phyloP scores from a whole-genome alignment of 331 rosid genomes.

The Quercus tomentella region DNA sequence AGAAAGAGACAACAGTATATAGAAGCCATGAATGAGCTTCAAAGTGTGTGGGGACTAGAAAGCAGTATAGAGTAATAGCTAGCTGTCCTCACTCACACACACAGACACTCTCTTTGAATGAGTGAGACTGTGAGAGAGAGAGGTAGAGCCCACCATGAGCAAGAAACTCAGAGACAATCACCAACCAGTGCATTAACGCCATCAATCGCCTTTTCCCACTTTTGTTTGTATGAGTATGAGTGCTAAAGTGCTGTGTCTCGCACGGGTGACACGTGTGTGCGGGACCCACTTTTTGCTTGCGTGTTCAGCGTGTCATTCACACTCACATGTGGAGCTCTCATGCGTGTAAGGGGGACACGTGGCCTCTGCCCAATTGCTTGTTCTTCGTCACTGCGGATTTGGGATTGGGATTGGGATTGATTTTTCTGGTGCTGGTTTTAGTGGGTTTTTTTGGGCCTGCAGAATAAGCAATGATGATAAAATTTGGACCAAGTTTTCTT shows the following conservation, averaged over 20 bases:
- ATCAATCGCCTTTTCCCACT: slow-evolving; percentile 31
- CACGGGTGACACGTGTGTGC: slow-evolving; percentile 34
- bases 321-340: not conserved
- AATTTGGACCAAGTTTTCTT: too few species aligned
- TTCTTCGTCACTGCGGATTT: not conserved
- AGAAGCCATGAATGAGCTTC: slow-evolving; percentile 59
- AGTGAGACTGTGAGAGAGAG: not conserved
- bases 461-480: too few species aligned
- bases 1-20: slow-evolving; percentile 10
- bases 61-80: slow-evolving; percentile 60
- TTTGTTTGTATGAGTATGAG: not conserved
- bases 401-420: not conserved
- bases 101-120: slow-evolving; percentile 1
- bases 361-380: not conserved
- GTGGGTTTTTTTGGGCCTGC: too few species aligned
- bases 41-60: slow-evolving; percentile 57
- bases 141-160: slow-evolving; percentile 46
- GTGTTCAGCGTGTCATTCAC: not conserved
- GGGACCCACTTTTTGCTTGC: not conserved
- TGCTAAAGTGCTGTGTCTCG: not conserved
- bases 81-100: slow-evolving; percentile 36
- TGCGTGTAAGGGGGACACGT: not conserved
- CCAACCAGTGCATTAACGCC: slow-evolving; percentile 60
- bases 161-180: slow-evolving; percentile 5
- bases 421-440: not conserved